Percentiles rank a stretch among this genome's conserved stretches.
phyloP scores from a whole-genome alignment of 768 basidiomycete genomes.

The Suillus decipiens region DNA sequence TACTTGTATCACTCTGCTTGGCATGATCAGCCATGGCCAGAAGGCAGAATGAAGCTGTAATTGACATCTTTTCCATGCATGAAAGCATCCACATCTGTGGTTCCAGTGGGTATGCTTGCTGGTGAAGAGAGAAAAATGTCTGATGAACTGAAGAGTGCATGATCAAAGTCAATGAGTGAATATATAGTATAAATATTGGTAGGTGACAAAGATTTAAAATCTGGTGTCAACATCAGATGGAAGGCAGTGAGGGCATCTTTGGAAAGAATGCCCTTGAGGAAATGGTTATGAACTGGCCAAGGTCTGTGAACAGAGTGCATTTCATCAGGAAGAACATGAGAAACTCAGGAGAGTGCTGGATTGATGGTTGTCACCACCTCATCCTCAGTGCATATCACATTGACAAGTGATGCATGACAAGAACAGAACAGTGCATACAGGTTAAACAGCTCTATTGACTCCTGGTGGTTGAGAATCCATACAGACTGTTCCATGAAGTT shows the following conservation, averaged over 20 bases:
- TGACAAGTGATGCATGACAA: background rate
- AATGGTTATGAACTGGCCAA: too few species aligned
- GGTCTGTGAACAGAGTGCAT: slow-evolving; percentile 8
- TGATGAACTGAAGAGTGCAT: slow-evolving; percentile 23
- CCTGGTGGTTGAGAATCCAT: slow-evolving; percentile 29
- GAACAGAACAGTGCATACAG: background rate
- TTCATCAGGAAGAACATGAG: background rate
- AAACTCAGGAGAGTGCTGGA: background rate
- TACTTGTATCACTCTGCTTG: background rate
- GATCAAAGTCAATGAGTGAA: slow-evolving; percentile 27
- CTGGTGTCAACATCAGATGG: slow-evolving; percentile 25
- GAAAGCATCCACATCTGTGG: background rate
- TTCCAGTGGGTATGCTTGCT: background rate
- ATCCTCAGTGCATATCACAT: background rate
- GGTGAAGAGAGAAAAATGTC: background rate
- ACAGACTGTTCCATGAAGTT: slow-evolving; percentile 28
- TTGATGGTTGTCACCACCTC: background rate
- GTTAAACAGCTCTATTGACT: slow-evolving; percentile 32
- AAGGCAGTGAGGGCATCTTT: slow-evolving; percentile 15
- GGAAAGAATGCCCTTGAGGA: too few species aligned
- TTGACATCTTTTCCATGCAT: background rate
- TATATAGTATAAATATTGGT: slow-evolving; percentile 22
- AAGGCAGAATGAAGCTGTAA: background rate
- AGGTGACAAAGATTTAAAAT: slow-evolving; percentile 18
- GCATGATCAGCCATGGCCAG: background rate